Evolutionary conservation across 2,329 filamentous ascomycete genomes (phyloP).

Genomic region (Cladobotryum protrusum): DNA sequence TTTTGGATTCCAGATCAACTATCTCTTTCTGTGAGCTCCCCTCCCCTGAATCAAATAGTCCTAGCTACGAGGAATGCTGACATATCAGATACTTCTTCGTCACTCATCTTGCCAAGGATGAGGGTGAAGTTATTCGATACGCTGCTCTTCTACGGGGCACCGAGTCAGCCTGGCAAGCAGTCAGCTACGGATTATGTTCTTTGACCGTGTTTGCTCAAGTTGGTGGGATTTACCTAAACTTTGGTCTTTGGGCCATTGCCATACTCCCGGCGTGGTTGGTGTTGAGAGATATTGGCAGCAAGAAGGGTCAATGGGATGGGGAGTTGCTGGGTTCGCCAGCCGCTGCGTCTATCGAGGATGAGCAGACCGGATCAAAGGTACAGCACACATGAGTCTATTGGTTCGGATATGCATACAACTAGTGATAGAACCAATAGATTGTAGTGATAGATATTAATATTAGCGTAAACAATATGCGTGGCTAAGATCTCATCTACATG

Average conservation of each 20-base stretch:
- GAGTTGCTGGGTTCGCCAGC: constrained; percentile 4
- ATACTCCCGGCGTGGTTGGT: constrained; percentile 63
- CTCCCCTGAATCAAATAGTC: background rate
- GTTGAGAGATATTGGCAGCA: constrained; percentile 37
- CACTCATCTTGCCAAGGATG: constrained; percentile 53
- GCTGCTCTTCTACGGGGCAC: constrained; percentile 62
- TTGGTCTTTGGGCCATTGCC: constrained; percentile 59
- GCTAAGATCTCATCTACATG: too few species aligned
- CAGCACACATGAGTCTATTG: constrained; percentile 1
- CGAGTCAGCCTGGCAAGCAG: constrained; percentile 66
- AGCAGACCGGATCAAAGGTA: background rate
- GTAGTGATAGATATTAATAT: background rate
- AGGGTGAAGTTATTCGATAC: constrained; percentile 61
- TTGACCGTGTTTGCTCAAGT: constrained; percentile 56
- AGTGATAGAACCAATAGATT: background rate
- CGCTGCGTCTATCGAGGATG: background rate
- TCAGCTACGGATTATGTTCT: constrained; percentile 63
- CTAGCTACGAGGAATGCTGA: background rate
- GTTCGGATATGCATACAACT: background rate
- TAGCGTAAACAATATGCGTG: background rate
- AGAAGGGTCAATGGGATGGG: constrained; percentile 2
- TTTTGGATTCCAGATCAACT: constrained; percentile 65
- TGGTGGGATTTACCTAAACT: constrained; percentile 65
- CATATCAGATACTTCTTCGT: constrained; percentile 59
- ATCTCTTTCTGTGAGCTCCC: constrained; percentile 56